These are phyloP conservation scores for Tricholoma furcatifolium DNA, from an alignment of 768 basidiomycete genomes.

Conservation along the genomic window DNA sequence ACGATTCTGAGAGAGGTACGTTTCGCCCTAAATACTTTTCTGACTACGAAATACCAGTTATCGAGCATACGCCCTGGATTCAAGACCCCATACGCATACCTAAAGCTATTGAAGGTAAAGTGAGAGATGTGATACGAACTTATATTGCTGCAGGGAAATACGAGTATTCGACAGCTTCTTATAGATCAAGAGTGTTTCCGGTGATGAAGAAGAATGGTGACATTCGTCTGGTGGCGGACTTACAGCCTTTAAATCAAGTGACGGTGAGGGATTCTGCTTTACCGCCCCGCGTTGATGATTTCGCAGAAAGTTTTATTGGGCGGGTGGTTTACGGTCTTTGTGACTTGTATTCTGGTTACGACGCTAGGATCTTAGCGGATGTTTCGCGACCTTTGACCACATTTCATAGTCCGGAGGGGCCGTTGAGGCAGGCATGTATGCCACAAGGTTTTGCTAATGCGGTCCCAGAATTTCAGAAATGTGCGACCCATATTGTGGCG, in stretches of 20 bases:
- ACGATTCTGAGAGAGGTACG: too few species aligned
- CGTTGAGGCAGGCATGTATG: too few species aligned
- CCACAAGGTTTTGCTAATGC: too few species aligned
- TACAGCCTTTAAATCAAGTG: neutral
- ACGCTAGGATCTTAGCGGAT: constrained; percentile 16
- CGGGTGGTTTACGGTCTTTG: constrained; percentile 1
- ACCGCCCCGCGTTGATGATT: too few species aligned
- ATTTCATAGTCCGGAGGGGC: too few species aligned
- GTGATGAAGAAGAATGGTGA: neutral
- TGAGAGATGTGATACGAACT: constrained; percentile 19
- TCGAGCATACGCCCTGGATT: too few species aligned
- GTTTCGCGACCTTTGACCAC: too few species aligned
- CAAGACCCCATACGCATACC: constrained; percentile 28
- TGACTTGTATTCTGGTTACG: constrained; percentile 11
- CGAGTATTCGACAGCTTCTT: too few species aligned
- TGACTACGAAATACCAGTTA: too few species aligned
- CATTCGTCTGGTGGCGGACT: neutral
- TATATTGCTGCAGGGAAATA: constrained; percentile 17
- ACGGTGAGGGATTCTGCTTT: too few species aligned
- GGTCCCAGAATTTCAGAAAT: constrained; percentile 23
- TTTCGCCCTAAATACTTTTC: too few species aligned
- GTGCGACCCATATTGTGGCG: constrained; percentile 20
- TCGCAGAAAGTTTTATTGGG: constrained; percentile 9
- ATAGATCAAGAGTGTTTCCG: neutral
- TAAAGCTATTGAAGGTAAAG: constrained; percentile 18